phyloP scores from a whole-genome alignment of 345 rosid species.

The Citrus glauca region DNA sequence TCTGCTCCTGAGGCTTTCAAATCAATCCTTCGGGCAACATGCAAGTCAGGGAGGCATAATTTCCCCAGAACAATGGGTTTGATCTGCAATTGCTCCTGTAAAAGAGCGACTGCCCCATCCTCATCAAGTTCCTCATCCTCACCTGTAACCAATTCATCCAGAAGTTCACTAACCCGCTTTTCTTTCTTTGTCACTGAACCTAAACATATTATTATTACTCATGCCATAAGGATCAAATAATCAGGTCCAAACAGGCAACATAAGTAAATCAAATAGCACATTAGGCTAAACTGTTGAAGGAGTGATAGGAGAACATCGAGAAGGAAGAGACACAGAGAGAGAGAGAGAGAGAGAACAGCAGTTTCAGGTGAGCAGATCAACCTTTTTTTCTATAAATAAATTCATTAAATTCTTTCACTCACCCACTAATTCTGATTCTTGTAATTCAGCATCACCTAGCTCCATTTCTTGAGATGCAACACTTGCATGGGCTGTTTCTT shows the following conservation, averaged over 20 bases:
- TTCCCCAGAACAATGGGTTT: slow-evolving; percentile 45
- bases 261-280: neutral
- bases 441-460: slow-evolving; percentile 20
- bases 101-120: slow-evolving; percentile 47
- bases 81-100: slow-evolving; percentile 58
- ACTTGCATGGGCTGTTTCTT: slow-evolving; percentile 26
- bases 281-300: neutral
- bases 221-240: slow-evolving; percentile 17
- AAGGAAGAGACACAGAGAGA: neutral
- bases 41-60: slow-evolving; percentile 55
- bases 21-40: slow-evolving; percentile 41
- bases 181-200: slow-evolving; percentile 41
- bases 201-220: slow-evolving; percentile 19
- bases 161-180: slow-evolving; percentile 36
- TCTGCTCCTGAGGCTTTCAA: slow-evolving; percentile 39
- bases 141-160: slow-evolving; percentile 52
- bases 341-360: neutral
- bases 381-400: neutral
- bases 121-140: slow-evolving; percentile 53
- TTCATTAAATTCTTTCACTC: slow-evolving; percentile 26
- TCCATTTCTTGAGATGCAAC: slow-evolving; percentile 32
- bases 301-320: neutral
- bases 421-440: slow-evolving; percentile 41
- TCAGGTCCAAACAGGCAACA: slow-evolving; percentile 8
- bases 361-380: neutral